Percentiles rank a stretch among this genome's conserved stretches.
These are phyloP conservation scores for Malus fusca DNA, from an alignment of 306 rosid species.

Conservation along the genomic window DNA sequence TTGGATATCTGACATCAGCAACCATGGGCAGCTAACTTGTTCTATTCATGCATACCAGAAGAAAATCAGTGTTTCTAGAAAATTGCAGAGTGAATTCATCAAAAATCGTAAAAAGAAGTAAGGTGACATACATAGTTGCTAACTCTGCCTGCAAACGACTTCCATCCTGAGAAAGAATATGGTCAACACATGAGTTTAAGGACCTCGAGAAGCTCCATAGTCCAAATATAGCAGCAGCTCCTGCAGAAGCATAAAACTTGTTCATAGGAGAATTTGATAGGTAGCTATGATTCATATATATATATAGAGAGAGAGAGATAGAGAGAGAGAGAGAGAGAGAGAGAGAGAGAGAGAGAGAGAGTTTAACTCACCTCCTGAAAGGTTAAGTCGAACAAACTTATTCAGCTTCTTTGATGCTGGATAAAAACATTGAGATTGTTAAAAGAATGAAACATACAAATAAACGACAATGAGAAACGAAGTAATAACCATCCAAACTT, in stretches of 20 bases:
- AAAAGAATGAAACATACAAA: conserved; percentile 3
- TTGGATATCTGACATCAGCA: neutral
- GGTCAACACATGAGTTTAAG: conserved; percentile 35
- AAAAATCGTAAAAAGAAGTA: conserved; percentile 9
- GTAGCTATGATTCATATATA: neutral
- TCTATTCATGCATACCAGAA: conserved; percentile 6
- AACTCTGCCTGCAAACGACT: conserved; percentile 69
- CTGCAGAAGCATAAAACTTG: conserved; percentile 39
- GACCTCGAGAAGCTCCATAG: conserved; percentile 37
- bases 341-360: conserved; percentile 2
- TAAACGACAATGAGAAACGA: neutral
- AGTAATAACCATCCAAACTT: neutral
- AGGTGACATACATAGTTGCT: conserved; percentile 56
- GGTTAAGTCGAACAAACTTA: conserved; percentile 17
- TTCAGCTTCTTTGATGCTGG: conserved; percentile 58
- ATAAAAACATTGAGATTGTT: conserved; percentile 24
- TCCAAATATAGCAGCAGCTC: conserved; percentile 42
- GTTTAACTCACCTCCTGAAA: conserved; percentile 44
- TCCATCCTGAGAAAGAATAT: conserved; percentile 64
- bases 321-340: neutral
- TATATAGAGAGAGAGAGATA: neutral
- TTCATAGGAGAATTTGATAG: conserved; percentile 1
- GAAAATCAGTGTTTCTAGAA: neutral
- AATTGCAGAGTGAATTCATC: neutral
- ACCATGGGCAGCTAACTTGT: neutral